Evolutionary conservation across 352 stramenopile species (phyloP).

Genomic region (Phytophthora fragariae): DNA sequence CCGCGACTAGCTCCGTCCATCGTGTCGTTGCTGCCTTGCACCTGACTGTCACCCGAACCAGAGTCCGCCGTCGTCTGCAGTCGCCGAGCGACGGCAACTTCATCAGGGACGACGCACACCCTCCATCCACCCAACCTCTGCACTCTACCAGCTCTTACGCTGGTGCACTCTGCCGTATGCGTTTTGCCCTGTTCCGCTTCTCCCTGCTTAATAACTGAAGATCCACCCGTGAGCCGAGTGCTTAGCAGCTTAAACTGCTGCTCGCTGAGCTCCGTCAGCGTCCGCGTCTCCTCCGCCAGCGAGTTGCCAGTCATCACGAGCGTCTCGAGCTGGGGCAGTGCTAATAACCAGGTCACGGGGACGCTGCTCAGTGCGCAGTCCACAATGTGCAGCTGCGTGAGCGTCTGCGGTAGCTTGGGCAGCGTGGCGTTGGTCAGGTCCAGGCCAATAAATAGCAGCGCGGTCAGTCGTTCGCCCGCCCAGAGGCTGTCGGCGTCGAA

Average conservation of each 20-base stretch:
- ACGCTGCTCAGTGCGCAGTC: conserved; percentile 33
- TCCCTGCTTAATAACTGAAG: conserved; percentile 4
- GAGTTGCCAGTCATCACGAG: conserved; percentile 30
- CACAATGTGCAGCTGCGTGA: conserved; percentile 34
- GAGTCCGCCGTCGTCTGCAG: conserved; percentile 15
- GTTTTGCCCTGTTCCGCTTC: neutral
- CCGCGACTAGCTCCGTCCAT: conserved; percentile 11
- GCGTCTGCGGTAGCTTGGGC: conserved; percentile 29
- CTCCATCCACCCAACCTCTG: conserved; percentile 17
- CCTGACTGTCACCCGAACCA: conserved; percentile 1
- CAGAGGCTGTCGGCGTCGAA: conserved; percentile 26
- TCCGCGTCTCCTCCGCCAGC: conserved; percentile 4
- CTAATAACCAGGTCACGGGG: conserved; percentile 22
- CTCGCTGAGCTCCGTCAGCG: conserved; percentile 27
- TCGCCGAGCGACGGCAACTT: conserved; percentile 18
- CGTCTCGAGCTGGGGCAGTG: conserved; percentile 31
- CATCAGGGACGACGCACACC: conserved; percentile 33
- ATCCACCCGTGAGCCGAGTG: conserved; percentile 1
- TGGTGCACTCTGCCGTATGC: conserved; percentile 11
- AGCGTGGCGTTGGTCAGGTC: conserved; percentile 36
- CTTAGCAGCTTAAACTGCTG: conserved; percentile 30
- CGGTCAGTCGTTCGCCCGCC: conserved; percentile 21
- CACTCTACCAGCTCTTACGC: conserved; percentile 19
- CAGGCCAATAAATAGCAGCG: conserved; percentile 48
- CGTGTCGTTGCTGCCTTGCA: conserved; percentile 9